Evolutionary conservation across 805 yeast species (phyloP).

Genomic region (Ogataea henricii): DNA sequence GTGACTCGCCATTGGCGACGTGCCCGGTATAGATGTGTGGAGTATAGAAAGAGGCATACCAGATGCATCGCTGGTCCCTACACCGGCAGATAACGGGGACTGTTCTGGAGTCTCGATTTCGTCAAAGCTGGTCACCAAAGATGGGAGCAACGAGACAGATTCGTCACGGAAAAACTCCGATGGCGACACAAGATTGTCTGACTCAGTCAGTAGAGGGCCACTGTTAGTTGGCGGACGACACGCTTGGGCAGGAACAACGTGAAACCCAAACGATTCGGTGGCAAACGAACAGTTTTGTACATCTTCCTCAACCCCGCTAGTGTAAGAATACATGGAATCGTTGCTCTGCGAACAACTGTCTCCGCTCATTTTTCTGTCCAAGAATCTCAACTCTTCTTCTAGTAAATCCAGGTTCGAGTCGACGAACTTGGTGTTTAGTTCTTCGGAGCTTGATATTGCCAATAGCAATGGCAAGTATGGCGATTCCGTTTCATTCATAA

Average conservation of each 20-base stretch:
- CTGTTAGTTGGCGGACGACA: conserved; percentile 22
- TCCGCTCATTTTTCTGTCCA: background rate
- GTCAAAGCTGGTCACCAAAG: background rate
- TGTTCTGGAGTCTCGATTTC: background rate
- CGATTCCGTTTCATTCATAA: background rate
- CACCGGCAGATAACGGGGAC: background rate
- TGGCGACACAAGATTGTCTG: background rate
- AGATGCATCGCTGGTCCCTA: background rate
- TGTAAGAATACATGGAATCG: background rate
- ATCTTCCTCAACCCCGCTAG: background rate
- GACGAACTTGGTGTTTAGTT: background rate
- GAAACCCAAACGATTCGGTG: conserved; percentile 14
- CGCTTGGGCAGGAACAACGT: conserved; percentile 27
- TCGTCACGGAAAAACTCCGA: background rate
- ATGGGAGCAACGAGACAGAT: background rate
- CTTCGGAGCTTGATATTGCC: background rate
- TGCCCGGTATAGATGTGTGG: background rate
- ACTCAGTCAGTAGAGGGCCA: background rate
- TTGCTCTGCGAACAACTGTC: background rate
- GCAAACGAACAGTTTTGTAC: background rate
- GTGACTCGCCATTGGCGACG: background rate
- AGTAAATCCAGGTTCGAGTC: background rate
- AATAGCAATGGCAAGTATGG: background rate
- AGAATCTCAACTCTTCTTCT: background rate
- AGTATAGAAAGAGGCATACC: background rate